phyloP scores from a whole-genome alignment of 1,284 basidiomycete species.

The Marasmius fiardii region DNA sequence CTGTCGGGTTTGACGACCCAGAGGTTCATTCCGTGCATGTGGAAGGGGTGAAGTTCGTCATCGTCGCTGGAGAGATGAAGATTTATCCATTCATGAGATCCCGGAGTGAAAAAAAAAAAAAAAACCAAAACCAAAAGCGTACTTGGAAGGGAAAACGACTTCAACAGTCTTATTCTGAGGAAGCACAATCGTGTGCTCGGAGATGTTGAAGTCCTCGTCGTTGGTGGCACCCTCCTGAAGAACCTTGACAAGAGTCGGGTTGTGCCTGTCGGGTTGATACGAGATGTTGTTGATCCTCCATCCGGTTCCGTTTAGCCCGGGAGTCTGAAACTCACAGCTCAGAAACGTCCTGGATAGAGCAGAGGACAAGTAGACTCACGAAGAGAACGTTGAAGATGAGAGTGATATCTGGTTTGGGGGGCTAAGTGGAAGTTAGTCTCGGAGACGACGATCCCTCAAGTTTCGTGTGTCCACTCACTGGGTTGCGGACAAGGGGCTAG shows the following conservation, averaged over 20 bases:
- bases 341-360: too few species aligned
- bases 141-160: conserved; percentile 11
- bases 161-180: conserved; percentile 22
- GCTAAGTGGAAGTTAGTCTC: conserved; percentile 17
- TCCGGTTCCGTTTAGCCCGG: background rate
- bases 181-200: conserved; percentile 28
- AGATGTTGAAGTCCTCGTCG: conserved; percentile 20
- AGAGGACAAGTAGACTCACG: background rate
- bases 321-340: too few species aligned
- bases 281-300: conserved; percentile 28
- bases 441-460: too few species aligned
- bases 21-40: conserved; percentile 24
- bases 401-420: background rate
- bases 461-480: conserved; percentile 18
- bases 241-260: conserved; percentile 25
- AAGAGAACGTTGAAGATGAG: background rate
- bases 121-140: background rate
- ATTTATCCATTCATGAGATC: background rate
- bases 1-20: conserved; percentile 25
- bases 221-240: conserved; percentile 20
- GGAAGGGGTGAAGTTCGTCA: conserved; percentile 16
- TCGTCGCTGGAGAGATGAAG: background rate
- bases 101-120: too few species aligned
- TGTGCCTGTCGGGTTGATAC: conserved; percentile 21
- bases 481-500: background rate